Evolutionary conservation across 2,329 filamentous ascomycete genomes (phyloP), one percentile per base, ranked within the genome.

Genomic region (Ophiognomonia clavigignenti-juglandacearum): DNA sequence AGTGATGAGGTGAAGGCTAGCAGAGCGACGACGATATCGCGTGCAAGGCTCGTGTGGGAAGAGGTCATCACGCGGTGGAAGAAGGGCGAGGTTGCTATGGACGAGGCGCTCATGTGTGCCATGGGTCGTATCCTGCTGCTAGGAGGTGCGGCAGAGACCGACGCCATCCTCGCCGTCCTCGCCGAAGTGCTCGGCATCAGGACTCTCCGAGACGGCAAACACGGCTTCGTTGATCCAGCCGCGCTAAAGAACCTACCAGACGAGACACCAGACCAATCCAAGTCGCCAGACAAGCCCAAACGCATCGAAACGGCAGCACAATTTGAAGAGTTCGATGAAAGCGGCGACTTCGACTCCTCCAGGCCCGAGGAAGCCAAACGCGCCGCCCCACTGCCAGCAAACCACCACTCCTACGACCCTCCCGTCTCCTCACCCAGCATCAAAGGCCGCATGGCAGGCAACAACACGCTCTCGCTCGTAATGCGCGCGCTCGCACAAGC

Each of bases 51-150:
- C 7, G 72, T 97, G 16, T 98, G 93, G 93, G 73, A 80, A 36
- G 89, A 95, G 59, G 75, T 95, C 37, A 71, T 89, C 16, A 65
- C 71, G n/a, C 83, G 82, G 53, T 97, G 91, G 91, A 77, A 75
- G 45, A 72, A 75, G 44, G 89, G 85, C 24, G 71, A 80, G 43
- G 56, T 97, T 14, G 58, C 74, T 40, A 73, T 97, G 18, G 91
- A 96, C 57, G 88, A 93, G 63, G 70, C 79, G 46, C 71, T 97
- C 18, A 85, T 95, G 4, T 85, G 81, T 59, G 75, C 86, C 24
- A 95, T 97, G 87, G 89, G 84, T 6, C 76, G 83, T 29, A 56
- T 96, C 3, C 71, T 97, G n/a, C 67, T 90, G 19, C 68, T 84
- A 41, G 82, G 86, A 14, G 69, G 74, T 10, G 70, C 77, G 16